These are phyloP conservation scores for Phytopythium aichiense DNA, from an alignment of 352 stramenopile species.

Conservation along the genomic window DNA sequence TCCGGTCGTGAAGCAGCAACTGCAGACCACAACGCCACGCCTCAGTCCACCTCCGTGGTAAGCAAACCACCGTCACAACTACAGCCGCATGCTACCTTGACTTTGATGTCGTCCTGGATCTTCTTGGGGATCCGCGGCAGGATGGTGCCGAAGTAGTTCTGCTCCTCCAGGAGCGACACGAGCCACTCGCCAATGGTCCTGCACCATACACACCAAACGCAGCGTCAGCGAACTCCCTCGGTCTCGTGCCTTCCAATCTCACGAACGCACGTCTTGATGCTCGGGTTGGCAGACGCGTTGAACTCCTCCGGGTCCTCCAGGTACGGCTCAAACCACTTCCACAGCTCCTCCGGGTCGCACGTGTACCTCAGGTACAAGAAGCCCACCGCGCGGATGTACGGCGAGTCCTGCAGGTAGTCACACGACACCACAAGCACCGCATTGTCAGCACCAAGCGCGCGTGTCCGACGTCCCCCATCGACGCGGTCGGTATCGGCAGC, in stretches of 20 bases:
- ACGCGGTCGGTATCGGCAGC: neutral
- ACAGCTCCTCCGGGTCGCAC: slow-evolving; percentile 91
- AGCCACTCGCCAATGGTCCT: slow-evolving; percentile 94
- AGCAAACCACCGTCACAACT: neutral
- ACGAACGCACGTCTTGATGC: slow-evolving; percentile 63
- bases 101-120: slow-evolving; percentile 96
- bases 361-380: slow-evolving; percentile 98
- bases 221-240: slow-evolving; percentile 4
- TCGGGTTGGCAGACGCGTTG: slow-evolving; percentile 78
- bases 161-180: slow-evolving; percentile 86
- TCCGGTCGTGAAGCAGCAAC: slow-evolving; percentile 67
- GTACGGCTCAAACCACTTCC: slow-evolving; percentile 94
- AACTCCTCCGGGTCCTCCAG: slow-evolving; percentile 95
- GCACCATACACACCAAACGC: slow-evolving; percentile 22
- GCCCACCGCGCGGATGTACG: slow-evolving; percentile 95
- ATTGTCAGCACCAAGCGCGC: neutral
- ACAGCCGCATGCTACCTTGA: slow-evolving; percentile 56
- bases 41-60: slow-evolving; percentile 2
- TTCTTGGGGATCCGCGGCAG: slow-evolving; percentile 95
- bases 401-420: slow-evolving; percentile 72
- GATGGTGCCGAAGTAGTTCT: slow-evolving; percentile 97
- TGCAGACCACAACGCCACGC: slow-evolving; percentile 20
- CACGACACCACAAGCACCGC: neutral
- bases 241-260: neutral
- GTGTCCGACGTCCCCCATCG: neutral